Conservation (phyloP, 2,329 filamentous ascomycete species). For the Sarocladium brachiariae region DNA sequence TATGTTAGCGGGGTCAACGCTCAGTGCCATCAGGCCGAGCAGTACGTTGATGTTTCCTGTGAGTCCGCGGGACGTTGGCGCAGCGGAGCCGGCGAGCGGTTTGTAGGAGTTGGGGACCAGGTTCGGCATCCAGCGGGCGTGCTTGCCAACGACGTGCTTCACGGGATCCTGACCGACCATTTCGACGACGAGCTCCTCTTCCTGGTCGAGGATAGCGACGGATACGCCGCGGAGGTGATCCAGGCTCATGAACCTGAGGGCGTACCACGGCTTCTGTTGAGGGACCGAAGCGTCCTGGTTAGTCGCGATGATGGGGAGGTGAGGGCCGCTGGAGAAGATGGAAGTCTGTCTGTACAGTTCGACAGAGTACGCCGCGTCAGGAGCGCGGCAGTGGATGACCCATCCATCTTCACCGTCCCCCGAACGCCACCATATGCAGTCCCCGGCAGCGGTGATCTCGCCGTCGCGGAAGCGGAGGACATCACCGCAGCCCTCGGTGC, state of each 20-base stretch:
- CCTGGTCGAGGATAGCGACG: slow-evolving; percentile 18
- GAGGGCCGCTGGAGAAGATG: slow-evolving; percentile 30
- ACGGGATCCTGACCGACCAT: slow-evolving; percentile 9
- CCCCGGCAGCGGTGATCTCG: not conserved
- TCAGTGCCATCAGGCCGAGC: slow-evolving; percentile 33
- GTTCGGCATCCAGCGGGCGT: slow-evolving; percentile 31
- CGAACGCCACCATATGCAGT: not conserved
- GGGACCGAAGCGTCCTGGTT: slow-evolving; percentile 11
- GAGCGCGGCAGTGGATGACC: not conserved
- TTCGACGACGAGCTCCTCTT: slow-evolving; percentile 8
- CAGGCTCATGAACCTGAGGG: slow-evolving; percentile 21
- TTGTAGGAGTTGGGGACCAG: slow-evolving; percentile 28
- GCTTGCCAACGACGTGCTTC: slow-evolving; percentile 24
- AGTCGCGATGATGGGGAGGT: slow-evolving; percentile 27
- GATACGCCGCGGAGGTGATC: slow-evolving; percentile 20
- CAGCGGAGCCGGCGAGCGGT: slow-evolving; percentile 5
- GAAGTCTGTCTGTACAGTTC: slow-evolving; percentile 19
- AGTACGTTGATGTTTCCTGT: slow-evolving; percentile 31
- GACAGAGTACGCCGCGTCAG: not conserved
- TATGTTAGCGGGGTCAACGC: slow-evolving; percentile 9
- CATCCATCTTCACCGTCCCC: not conserved
- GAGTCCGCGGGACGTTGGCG: slow-evolving; percentile 23
- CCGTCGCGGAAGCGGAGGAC: not conserved
- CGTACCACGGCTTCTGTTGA: slow-evolving; percentile 17
- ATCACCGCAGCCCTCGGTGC: not conserved